Percentiles rank a stretch among this genome's conserved stretches.
These are phyloP conservation scores for Neurospora sp. DNA, from an alignment of 495 filamentous ascomycete species.

Conservation along the genomic window DNA sequence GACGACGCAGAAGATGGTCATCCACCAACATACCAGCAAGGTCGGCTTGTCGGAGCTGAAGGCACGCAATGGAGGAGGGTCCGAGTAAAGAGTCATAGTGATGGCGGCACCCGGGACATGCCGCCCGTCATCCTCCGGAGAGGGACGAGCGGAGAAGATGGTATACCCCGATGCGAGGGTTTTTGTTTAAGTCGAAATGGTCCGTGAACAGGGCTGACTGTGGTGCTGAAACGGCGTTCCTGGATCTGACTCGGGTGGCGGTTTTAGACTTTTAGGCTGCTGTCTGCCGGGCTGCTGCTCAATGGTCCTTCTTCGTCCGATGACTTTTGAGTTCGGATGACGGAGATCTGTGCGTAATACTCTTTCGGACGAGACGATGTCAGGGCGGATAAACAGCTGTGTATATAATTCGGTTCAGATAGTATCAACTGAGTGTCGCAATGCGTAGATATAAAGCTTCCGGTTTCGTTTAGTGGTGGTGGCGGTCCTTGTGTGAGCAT, in stretches of 20 bases:
- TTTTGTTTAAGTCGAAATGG: not conserved
- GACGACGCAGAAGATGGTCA: constrained; percentile 66
- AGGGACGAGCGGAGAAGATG: constrained; percentile 43
- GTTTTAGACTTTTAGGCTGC: not conserved
- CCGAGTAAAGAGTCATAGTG: constrained; percentile 45
- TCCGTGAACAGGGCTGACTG: not conserved
- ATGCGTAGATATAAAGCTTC: not conserved
- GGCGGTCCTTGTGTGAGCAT: not conserved
- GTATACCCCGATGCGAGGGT: not conserved
- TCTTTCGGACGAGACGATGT: not conserved
- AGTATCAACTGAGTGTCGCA: not conserved
- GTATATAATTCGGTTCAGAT: not conserved
- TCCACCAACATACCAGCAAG: constrained; percentile 91
- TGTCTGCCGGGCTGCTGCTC: not conserved
- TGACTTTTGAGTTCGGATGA: not conserved
- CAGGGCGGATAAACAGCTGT: not conserved
- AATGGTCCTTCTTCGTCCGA: not conserved
- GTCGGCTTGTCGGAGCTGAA: constrained; percentile 59
- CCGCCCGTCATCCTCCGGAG: constrained; percentile 53
- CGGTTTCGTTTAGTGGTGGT: not conserved
- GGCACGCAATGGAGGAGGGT: constrained; percentile 48
- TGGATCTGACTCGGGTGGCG: not conserved
- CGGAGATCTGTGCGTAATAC: not conserved
- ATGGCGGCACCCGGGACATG: constrained; percentile 16
- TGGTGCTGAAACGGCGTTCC: not conserved